Conservation (phyloP, 805 yeast species). For the Candida broadrunensis region DNA sequence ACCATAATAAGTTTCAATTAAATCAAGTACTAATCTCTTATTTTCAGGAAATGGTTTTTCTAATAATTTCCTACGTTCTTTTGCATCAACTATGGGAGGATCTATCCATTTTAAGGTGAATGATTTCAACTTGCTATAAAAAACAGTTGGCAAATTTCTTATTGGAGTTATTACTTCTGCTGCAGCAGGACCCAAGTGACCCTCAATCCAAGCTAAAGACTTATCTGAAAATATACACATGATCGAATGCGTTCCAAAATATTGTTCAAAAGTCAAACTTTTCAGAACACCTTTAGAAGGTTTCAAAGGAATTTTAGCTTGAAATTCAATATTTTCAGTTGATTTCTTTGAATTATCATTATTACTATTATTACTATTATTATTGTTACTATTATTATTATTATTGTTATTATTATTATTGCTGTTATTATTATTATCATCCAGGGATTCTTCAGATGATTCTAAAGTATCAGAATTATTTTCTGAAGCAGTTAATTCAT, state of each 20-base stretch:
- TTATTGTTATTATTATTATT: no score
- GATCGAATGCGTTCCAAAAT: constrained; percentile 35
- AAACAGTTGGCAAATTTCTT: constrained; percentile 24
- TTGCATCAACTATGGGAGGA: constrained; percentile 21
- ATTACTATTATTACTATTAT: no score
- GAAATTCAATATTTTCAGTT: not conserved
- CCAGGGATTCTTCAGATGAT: not conserved
- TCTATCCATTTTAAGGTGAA: constrained; percentile 27
- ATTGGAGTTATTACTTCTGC: constrained; percentile 21
- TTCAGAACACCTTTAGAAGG: not conserved
- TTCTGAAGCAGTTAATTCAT: constrained; percentile 3
- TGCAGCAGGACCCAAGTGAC: constrained; percentile 19
- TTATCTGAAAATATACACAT: constrained; percentile 31
- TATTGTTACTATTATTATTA: no score
- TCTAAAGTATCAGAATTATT: not conserved
- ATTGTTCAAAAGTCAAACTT: constrained; percentile 14
- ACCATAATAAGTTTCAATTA: constrained; percentile 23
- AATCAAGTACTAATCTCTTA: constrained; percentile 18
- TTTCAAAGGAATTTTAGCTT: not conserved
- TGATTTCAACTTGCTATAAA: constrained; percentile 13
- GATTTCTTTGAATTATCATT: not conserved
- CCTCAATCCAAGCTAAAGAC: constrained; percentile 30
- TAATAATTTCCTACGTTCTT: constrained; percentile 14
- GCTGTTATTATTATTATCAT: not conserved
- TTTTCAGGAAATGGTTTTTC: constrained; percentile 27